Conservation (phyloP, 345 rosid species). For the Jatropha curcas region DNA sequence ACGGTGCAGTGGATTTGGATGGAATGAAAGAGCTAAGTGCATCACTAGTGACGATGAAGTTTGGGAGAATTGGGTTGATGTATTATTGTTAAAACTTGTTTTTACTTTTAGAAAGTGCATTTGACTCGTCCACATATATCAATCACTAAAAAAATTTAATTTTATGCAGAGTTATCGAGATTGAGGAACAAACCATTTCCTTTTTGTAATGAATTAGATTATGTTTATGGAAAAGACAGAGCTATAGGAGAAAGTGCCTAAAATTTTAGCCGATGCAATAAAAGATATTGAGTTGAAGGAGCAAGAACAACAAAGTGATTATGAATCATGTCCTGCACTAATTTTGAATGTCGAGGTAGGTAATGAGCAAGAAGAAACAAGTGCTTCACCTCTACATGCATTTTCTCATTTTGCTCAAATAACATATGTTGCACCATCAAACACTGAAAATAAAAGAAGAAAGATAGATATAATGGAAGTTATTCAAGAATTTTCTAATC, state of each 20-base stretch:
- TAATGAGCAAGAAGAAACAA: not conserved
- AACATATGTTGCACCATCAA: not conserved
- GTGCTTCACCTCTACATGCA: not conserved
- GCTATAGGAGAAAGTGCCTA: not conserved
- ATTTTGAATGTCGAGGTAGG: not conserved
- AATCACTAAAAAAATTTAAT: not conserved
- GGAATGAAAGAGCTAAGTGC: not conserved
- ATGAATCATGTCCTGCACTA: not conserved
- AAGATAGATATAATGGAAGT: too few species aligned
- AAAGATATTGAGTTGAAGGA: not conserved
- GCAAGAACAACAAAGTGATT: not conserved
- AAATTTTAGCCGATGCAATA: not conserved
- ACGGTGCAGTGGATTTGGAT: not conserved
- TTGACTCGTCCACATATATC: not conserved
- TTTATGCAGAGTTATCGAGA: not conserved
- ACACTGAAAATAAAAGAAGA: too few species aligned
- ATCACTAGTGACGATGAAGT: not conserved
- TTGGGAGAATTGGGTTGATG: not conserved
- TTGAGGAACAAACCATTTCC: not conserved
- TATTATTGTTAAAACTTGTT: not conserved
- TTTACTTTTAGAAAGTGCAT: not conserved
- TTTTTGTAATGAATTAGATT: not conserved
- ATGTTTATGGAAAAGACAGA: not conserved
- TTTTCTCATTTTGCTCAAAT: not conserved
- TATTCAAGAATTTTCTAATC: not conserved